Conservation (phyloP, 108 stramenopile genomes). For the Cyclotella kingstonii region DNA sequence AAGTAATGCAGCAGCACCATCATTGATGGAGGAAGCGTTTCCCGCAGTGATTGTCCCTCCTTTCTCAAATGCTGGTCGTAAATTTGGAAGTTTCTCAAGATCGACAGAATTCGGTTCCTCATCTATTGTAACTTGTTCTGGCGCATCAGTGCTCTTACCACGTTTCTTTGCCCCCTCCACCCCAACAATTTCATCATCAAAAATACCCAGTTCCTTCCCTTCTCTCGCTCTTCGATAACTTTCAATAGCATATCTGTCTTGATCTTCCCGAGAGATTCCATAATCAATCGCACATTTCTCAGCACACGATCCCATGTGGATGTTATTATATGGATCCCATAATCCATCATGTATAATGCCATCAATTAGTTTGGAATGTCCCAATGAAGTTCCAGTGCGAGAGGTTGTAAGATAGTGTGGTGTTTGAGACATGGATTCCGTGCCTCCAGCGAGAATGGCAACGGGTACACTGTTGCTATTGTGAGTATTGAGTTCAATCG, state of each 20-base stretch:
- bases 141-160: slow-evolving; percentile 36
- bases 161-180: slow-evolving; percentile 69
- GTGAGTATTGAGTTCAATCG: slow-evolving; percentile 42
- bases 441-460: slow-evolving; percentile 89
- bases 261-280: slow-evolving; percentile 85
- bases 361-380: slow-evolving; percentile 68
- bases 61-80: slow-evolving; percentile 87
- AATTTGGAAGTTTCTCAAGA: slow-evolving; percentile 63
- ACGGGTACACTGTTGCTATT: slow-evolving; percentile 12
- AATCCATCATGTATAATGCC: slow-evolving; percentile 92
- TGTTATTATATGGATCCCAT: slow-evolving; percentile 93
- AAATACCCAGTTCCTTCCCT: slow-evolving; percentile 69
- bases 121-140: slow-evolving; percentile 63
- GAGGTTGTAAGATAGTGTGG: slow-evolving; percentile 88
- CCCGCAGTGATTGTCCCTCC: slow-evolving; percentile 97
- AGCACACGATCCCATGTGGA: slow-evolving; percentile 96
- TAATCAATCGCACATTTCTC: slow-evolving; percentile 88
- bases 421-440: slow-evolving; percentile 96
- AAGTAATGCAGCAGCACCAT: slow-evolving; percentile 93
- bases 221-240: slow-evolving; percentile 79
- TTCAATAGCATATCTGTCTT: slow-evolving; percentile 88
- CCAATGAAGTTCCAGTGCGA: slow-evolving; percentile 73
- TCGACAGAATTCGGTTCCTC: slow-evolving; percentile 84
- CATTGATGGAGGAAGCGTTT: slow-evolving; percentile 94
- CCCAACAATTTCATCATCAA: slow-evolving; percentile 73